phyloP scores from a whole-genome alignment of 1,284 basidiomycete species.

The Violaceomyces palustris region DNA sequence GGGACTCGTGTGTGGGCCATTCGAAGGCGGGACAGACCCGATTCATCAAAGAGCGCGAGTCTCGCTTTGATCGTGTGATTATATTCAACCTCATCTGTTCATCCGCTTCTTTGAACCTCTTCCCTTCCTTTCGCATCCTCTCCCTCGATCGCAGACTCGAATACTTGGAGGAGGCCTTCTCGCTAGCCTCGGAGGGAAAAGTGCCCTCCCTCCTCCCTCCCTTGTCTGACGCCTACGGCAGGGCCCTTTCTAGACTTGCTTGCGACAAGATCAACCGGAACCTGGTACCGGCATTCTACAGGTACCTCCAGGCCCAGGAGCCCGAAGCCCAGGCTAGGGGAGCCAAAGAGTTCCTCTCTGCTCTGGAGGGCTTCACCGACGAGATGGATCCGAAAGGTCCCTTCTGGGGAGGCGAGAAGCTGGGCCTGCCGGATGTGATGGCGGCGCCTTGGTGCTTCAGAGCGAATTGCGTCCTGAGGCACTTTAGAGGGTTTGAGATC shows the following conservation, averaged over 20 bases:
- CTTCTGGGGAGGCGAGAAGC: constrained; percentile 61
- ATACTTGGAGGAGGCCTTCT: constrained; percentile 67
- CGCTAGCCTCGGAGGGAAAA: constrained; percentile 43
- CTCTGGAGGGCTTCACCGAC: constrained; percentile 60
- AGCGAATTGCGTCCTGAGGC: constrained; percentile 63
- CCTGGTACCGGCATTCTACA: constrained; percentile 71
- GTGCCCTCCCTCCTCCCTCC: constrained; percentile 59
- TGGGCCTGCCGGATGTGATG: constrained; percentile 67
- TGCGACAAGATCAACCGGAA: constrained; percentile 65
- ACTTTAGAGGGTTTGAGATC: constrained; percentile 64
- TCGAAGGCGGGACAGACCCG: too few species aligned
- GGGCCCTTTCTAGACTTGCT: constrained; percentile 65
- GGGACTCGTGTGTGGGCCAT: too few species aligned
- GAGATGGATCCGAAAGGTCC: constrained; percentile 61
- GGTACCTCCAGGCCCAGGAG: constrained; percentile 71
- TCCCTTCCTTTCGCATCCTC: constrained; percentile 58
- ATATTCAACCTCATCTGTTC: too few species aligned
- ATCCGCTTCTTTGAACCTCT: too few species aligned
- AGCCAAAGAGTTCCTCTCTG: constrained; percentile 61
- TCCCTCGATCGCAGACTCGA: constrained; percentile 71
- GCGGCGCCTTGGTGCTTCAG: constrained; percentile 71
- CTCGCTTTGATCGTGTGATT: too few species aligned
- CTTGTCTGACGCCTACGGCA: constrained; percentile 62
- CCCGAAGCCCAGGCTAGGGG: constrained; percentile 59
- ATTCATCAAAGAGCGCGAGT: too few species aligned